Base-by-base conservation (phyloP, 2,329 filamentous ascomycete genomes). In the Ilyonectria mors-panacis region DNA sequence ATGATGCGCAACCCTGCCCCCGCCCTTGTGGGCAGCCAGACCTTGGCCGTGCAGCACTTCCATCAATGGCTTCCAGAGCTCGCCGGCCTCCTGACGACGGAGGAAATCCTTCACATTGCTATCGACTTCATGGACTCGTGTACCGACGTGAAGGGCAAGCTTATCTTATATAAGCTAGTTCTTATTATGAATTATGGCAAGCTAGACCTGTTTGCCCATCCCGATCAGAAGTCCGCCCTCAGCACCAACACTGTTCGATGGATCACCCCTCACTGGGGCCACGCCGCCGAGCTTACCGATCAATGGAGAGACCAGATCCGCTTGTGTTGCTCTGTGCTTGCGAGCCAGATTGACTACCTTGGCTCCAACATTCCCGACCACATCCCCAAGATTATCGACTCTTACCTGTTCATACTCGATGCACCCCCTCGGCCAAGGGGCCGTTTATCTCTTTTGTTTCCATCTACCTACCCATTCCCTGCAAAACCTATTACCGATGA, bases 31-130 rank as follows among this genome's bases (percentile, higher is more conserved):
- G 96, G 96, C 37, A 98, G 93, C 70, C 97, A 99, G 81, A 98
- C 96, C 0, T 85, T 99, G 56, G 91, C 97, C 2, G 94, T 98
- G 13, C 96, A 99, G 80, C 94, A 98, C 79, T 97, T 98, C 79
- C 95, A 98, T 78, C 93, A 93, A 0, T 99, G 96, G 96, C 85
- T 99, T n/a, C 95, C 96, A 0, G 95, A 98, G 78, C 88, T 99
- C 10, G 86, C 89, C 0, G 90, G 91, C 2, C 86, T 96, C 42
- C 86, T 98, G 77, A 89, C 88, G 4, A 91, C 92, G 0, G 92
- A 94, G 74, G 95, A 98, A 78, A 95, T 98, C 51, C 84, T 98
- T 59, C 92, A 97, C 75, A 92, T 98, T 70, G 94, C 95, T 45
- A 93, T 97, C 68, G 94, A 95, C 80, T 97, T 98, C 77, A 92